A percentile compares a stretch with the other conserved stretches of the same genome.
phyloP scores from a whole-genome alignment of 768 basidiomycete genomes.

The Melanogaster broomeanus region DNA sequence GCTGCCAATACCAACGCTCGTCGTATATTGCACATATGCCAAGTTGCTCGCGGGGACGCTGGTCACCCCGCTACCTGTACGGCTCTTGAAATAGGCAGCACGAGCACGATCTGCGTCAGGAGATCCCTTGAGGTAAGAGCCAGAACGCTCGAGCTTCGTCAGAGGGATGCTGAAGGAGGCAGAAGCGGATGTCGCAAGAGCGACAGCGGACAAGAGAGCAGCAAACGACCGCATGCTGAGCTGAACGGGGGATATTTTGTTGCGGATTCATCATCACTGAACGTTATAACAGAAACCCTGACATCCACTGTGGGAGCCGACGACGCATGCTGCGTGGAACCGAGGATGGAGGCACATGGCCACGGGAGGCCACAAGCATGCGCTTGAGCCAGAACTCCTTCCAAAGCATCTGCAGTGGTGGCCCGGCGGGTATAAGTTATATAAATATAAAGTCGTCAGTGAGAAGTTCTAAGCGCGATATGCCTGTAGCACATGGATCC shows the following conservation, averaged over 20 bases:
- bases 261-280: not conserved
- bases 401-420: not conserved
- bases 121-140: constrained; percentile 17
- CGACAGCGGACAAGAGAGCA: not conserved
- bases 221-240: constrained; percentile 14
- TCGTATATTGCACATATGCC: constrained; percentile 17
- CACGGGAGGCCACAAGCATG: not conserved
- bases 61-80: constrained; percentile 1
- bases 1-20: constrained; percentile 25
- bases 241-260: not conserved
- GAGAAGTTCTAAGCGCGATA: too few species aligned
- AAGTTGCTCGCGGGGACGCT: constrained; percentile 16
- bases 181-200: constrained; percentile 10
- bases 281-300: not conserved
- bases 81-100: constrained; percentile 7
- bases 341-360: not conserved
- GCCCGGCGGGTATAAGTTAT: not conserved
- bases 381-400: too few species aligned
- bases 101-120: constrained; percentile 20
- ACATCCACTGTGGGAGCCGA: not conserved
- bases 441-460: not conserved
- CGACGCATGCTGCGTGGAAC: not conserved
- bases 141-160: constrained; percentile 10
- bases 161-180: constrained; percentile 8
- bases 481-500: too few species aligned